A percentile compares a stretch with the other conserved stretches of the same genome.
Evolutionary conservation across 495 filamentous ascomycete species (phyloP).

Genomic region (Lindgomyces ingoldianus): DNA sequence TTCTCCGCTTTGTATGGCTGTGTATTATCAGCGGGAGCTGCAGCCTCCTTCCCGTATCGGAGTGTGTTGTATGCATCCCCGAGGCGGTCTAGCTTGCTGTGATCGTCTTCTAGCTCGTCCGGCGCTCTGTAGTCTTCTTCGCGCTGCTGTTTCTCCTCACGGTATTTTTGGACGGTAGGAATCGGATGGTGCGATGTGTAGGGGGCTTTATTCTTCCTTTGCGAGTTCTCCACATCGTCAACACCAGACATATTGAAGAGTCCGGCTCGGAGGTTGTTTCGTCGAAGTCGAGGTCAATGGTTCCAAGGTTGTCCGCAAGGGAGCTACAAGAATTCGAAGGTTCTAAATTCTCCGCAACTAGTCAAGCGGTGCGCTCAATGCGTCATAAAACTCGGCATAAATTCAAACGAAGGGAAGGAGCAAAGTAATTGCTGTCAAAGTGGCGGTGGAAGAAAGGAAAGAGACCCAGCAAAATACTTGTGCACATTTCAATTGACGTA

Average conservation of each 20-base stretch:
- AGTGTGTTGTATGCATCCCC: constrained; percentile 25
- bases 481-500: constrained; percentile 24
- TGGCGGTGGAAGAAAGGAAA: not conserved
- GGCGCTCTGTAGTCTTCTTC: constrained; percentile 40
- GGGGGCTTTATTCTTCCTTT: constrained; percentile 52
- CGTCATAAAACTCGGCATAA: not conserved
- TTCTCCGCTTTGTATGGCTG: constrained; percentile 39
- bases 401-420: not conserved
- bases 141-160: constrained; percentile 56
- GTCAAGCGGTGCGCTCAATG: not conserved
- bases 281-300: not conserved
- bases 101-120: constrained; percentile 27
- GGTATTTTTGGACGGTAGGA: constrained; percentile 64
- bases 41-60: constrained; percentile 36
- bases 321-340: not conserved
- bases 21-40: constrained; percentile 25
- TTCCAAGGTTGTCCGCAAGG: not conserved
- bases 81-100: constrained; percentile 25
- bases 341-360: not conserved
- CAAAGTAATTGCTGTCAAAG: not conserved
- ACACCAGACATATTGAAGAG: constrained; percentile 43
- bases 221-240: constrained; percentile 51
- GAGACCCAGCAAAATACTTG: not conserved
- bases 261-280: not conserved
- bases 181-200: constrained; percentile 61